These are phyloP conservation scores for Pleurotus tuoliensis DNA, from an alignment of 768 basidiomycete species.

Conservation along the genomic window DNA sequence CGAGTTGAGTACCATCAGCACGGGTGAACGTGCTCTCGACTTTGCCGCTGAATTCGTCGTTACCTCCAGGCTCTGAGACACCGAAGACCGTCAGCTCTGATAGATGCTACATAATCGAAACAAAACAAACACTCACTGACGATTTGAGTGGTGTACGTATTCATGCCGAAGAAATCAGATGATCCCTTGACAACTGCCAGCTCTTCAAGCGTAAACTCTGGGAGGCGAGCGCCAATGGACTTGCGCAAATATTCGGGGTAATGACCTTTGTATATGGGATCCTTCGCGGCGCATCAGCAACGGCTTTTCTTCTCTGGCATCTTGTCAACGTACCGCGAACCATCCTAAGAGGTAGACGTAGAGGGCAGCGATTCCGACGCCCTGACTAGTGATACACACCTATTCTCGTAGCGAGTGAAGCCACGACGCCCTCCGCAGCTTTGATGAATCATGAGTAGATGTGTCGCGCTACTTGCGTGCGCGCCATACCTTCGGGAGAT, in stretches of 20 bases:
- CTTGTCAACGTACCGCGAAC: slow-evolving; percentile 33
- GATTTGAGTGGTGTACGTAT: slow-evolving; percentile 61
- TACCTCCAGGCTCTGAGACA: slow-evolving; percentile 46
- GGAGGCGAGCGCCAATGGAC: slow-evolving; percentile 49
- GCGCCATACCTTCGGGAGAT: slow-evolving; percentile 51
- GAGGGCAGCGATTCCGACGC: slow-evolving; percentile 29
- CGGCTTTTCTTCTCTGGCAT: neutral
- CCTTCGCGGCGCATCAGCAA: slow-evolving; percentile 26
- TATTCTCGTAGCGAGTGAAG: slow-evolving; percentile 53
- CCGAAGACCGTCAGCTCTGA: neutral
- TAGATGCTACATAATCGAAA: too few relatives aligned
- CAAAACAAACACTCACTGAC: slow-evolving; percentile 36
- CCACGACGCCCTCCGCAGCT: slow-evolving; percentile 48
- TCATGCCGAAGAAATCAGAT: slow-evolving; percentile 66
- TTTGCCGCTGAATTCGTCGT: slow-evolving; percentile 53
- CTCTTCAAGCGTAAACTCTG: slow-evolving; percentile 52
- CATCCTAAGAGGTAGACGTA: slow-evolving; percentile 29
- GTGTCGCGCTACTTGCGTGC: neutral
- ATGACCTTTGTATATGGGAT: slow-evolving; percentile 67
- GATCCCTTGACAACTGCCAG: slow-evolving; percentile 53
- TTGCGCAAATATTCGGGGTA: slow-evolving; percentile 53
- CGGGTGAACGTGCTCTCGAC: slow-evolving; percentile 49
- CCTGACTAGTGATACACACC: slow-evolving; percentile 31
- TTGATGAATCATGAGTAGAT: slow-evolving; percentile 40
- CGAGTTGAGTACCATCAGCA: slow-evolving; percentile 55